Evolutionary conservation across 805 yeast species (phyloP).

Genomic region (Kuraishia borneana): DNA sequence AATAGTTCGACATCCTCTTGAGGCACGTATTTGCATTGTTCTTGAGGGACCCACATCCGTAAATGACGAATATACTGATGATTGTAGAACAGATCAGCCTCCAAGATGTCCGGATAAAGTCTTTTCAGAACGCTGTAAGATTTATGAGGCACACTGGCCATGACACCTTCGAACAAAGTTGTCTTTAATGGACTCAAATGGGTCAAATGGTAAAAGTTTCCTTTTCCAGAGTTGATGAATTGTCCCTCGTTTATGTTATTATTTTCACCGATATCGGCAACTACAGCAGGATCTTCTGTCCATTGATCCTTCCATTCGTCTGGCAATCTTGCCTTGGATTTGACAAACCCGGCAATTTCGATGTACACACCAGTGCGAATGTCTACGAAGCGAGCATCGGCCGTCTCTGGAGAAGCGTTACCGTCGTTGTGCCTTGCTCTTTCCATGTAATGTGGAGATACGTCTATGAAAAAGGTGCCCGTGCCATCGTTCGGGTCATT

Average conservation of each 20-base stretch:
- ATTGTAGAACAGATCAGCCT: conserved; percentile 11
- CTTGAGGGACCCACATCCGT: conserved; percentile 24
- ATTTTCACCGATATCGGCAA: conserved; percentile 9
- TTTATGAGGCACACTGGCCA: conserved; percentile 16
- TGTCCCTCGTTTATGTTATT: conserved; percentile 8
- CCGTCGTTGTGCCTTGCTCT: conserved; percentile 37
- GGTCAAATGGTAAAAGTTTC: conserved; percentile 17
- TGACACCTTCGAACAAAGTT: conserved; percentile 17
- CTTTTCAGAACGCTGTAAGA: conserved; percentile 10
- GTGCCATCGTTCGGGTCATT: conserved; percentile 32
- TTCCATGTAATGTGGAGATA: conserved; percentile 36
- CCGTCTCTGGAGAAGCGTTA: conserved; percentile 28
- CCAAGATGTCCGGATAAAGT: conserved; percentile 13
- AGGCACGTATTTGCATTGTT: conserved; percentile 28
- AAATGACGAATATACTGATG: conserved; percentile 23
- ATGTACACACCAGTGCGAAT: conserved; percentile 34
- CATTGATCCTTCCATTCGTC: conserved; percentile 7
- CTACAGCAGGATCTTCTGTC: conserved; percentile 9
- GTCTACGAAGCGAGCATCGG: conserved; percentile 44
- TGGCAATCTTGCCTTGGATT: conserved; percentile 5
- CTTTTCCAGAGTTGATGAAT: conserved; percentile 24
- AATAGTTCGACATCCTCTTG: conserved; percentile 24
- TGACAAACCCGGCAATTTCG: conserved; percentile 28
- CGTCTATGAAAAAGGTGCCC: conserved; percentile 33
- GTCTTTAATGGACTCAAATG: conserved; percentile 15